A percentile compares a stretch with the other conserved stretches of the same genome.
Evolutionary conservation across 257 asterid genomes (phyloP).

Genomic region (Phtheirospermum japonicum): DNA sequence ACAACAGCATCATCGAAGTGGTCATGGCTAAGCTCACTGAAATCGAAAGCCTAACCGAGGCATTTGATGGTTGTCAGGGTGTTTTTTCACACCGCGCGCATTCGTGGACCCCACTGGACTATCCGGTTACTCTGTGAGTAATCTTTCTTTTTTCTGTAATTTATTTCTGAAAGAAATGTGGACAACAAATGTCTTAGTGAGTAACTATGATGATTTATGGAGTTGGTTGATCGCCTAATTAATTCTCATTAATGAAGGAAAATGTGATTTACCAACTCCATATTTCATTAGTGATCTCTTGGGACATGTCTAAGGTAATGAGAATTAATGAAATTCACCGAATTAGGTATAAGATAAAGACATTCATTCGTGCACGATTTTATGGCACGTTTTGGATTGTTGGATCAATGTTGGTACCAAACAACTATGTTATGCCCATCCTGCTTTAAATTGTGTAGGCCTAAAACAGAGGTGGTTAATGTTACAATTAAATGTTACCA

Average conservation of each 20-base stretch:
- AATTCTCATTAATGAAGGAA: neutral
- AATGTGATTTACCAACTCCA: too few relatives aligned
- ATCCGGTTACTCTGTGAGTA: slow-evolving; percentile 85
- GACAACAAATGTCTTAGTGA: neutral
- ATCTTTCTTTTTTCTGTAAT: slow-evolving; percentile 9
- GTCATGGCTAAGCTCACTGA: slow-evolving; percentile 63
- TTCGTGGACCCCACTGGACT: slow-evolving; percentile 87
- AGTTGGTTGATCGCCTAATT: neutral
- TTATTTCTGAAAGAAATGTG: neutral
- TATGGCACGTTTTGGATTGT: too few relatives aligned
- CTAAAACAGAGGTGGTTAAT: too few relatives aligned
- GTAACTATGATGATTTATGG: neutral
- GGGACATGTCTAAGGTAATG: too few relatives aligned
- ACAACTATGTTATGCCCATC: too few relatives aligned
- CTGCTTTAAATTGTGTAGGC: too few relatives aligned
- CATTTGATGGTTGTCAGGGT: slow-evolving; percentile 75
- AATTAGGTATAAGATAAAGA: too few relatives aligned
- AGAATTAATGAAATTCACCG: too few relatives aligned
- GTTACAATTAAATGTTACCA: too few relatives aligned
- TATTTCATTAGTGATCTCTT: too few relatives aligned
- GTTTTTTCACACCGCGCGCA: slow-evolving; percentile 84
- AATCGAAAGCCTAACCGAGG: slow-evolving; percentile 51
- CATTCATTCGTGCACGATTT: too few relatives aligned
- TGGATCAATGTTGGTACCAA: too few relatives aligned
- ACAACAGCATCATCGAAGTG: slow-evolving; percentile 51